Conservation (phyloP, 2,329 filamentous ascomycete genomes). For the Claviceps sp. region DNA sequence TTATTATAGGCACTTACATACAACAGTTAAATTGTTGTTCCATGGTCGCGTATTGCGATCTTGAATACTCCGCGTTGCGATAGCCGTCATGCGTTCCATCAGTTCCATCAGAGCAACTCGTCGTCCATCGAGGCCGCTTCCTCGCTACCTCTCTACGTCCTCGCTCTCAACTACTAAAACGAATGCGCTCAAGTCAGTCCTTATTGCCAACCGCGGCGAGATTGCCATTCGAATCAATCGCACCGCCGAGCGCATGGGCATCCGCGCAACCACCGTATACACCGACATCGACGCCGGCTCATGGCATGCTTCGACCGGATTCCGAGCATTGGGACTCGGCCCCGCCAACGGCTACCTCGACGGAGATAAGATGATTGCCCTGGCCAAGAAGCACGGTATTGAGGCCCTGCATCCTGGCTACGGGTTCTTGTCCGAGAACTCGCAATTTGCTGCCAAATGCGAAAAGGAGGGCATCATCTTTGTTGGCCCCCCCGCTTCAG, state of each 20-base stretch:
- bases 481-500: constrained; percentile 75
- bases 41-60: background rate
- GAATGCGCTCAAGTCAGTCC: constrained; percentile 57
- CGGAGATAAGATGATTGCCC: constrained; percentile 77
- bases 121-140: constrained; percentile 30
- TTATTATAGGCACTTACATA: background rate
- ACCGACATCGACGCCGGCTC: constrained; percentile 79
- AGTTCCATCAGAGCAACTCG: constrained; percentile 40
- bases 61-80: constrained; percentile 4
- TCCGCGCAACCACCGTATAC: constrained; percentile 87
- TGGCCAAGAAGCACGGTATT: constrained; percentile 77
- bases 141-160: constrained; percentile 21
- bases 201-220: constrained; percentile 95
- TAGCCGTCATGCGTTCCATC: constrained; percentile 37
- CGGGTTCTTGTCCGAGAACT: constrained; percentile 90
- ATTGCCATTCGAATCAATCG: constrained; percentile 87
- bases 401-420: constrained; percentile 92
- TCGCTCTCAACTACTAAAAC: constrained; percentile 17
- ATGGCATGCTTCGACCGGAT: constrained; percentile 78
- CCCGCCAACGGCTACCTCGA: constrained; percentile 81
- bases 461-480: constrained; percentile 85
- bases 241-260: constrained; percentile 78
- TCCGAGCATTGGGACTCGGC: constrained; percentile 73
- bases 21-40: too few relatives aligned
- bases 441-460: constrained; percentile 76